Base-by-base conservation (phyloP, 1,284 basidiomycete species). In the Ustilago trichophora region DNA sequence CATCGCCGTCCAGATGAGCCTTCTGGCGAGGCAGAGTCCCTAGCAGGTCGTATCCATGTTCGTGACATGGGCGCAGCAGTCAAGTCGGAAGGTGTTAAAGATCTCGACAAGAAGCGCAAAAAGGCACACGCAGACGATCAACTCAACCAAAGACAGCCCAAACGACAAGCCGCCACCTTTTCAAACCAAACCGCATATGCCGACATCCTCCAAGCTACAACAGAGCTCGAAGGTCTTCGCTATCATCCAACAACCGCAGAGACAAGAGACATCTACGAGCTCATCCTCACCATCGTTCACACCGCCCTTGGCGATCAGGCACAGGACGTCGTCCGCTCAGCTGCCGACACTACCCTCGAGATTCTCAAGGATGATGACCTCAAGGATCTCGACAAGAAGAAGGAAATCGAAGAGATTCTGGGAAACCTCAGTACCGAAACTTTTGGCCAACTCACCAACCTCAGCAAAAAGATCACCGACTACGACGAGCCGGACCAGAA, bases 331-430 rank as follows among this genome's bases (percentile, higher is more conserved):
- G 89, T 99, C 45, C 89, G 95, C 21, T 93, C 91, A 65, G 96
- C 96, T 5, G 90, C 96, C 15, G 95, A 98, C 82, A 88, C 88
- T 1, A 89, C 94, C 1, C 85, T 99, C 44, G 93, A 96, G 83
- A 87, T 88, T 4, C 86, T 98, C 75, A 98, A 98, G 84, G 90
- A 89, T 76, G 93, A 96, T 68, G 85, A 86, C 62, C 82, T 94
- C 84, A 96, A 94, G 83, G 95, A 98, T 82, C 92, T 97, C 76
- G 96, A 98, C 86, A 95, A 95, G 86, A 96, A 97, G 83, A 91
- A 89, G 83, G 93, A 97, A 77, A 87, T 95, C 25, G 90, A 97
- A 82, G 88, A 88, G 12, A 87, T 98, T 43, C 80, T 95, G 4
- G 88, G 91, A 0, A 66, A 86, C 0, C 80, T 96, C 11, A 83